A percentile compares a stretch with the other conserved stretches of the same genome.
Evolutionary conservation across 2,329 filamentous ascomycete genomes (phyloP).

Genomic region (Penicillium sp.): DNA sequence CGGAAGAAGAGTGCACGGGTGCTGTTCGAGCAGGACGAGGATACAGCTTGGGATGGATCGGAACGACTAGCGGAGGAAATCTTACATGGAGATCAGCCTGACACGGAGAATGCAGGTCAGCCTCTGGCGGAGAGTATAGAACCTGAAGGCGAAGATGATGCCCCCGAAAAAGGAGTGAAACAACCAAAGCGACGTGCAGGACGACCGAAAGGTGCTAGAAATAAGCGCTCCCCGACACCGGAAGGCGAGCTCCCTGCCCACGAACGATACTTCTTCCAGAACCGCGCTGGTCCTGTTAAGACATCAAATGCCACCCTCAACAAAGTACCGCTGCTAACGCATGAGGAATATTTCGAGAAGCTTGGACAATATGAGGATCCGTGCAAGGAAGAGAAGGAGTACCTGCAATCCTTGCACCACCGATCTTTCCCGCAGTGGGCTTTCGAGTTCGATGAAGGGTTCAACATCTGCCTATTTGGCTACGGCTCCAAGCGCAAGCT

Average conservation of each 20-base stretch:
- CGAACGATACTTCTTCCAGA: constrained; percentile 92
- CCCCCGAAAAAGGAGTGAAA: constrained; percentile 41
- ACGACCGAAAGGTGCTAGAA: constrained; percentile 54
- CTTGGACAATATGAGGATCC: constrained; percentile 63
- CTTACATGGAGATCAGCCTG: constrained; percentile 45
- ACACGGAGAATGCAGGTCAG: constrained; percentile 19
- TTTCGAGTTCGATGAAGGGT: constrained; percentile 83
- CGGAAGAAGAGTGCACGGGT: constrained; percentile 77
- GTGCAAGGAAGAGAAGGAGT: constrained; percentile 67
- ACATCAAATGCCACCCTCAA: constrained; percentile 84
- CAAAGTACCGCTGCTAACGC: constrained; percentile 72
- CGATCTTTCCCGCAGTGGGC: constrained; percentile 87
- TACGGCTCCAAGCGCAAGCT: constrained; percentile 84
- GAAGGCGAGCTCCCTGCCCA: constrained; percentile 79
- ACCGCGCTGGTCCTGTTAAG: constrained; percentile 73
- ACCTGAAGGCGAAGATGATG: constrained; percentile 26
- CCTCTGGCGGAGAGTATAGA: constrained; percentile 33
- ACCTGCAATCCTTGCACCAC: constrained; percentile 71
- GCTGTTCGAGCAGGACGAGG: constrained; percentile 73
- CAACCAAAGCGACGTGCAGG: constrained; percentile 54
- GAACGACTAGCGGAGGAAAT: constrained; percentile 69
- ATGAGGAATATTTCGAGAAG: constrained; percentile 84
- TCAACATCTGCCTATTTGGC: constrained; percentile 87
- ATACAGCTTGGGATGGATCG: constrained; percentile 59
- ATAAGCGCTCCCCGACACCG: constrained; percentile 71